Conservation (phyloP, 805 yeast genomes). For the Yamadazyma nakazawae region DNA sequence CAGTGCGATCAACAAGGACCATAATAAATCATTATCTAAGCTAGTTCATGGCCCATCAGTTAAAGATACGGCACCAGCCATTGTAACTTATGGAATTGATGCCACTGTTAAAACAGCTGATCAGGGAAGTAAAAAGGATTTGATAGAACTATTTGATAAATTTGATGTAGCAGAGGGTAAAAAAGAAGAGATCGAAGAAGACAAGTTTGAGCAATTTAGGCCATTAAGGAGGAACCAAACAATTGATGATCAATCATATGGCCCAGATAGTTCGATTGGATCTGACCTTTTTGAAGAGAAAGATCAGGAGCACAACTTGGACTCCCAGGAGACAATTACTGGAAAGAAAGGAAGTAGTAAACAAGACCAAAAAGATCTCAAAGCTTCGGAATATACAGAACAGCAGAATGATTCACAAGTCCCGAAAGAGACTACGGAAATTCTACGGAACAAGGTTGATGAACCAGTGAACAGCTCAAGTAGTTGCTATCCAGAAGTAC, state of each 20-base stretch:
- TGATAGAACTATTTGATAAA: slow-evolving; percentile 34
- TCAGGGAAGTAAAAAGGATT: slow-evolving; percentile 15
- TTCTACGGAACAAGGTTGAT: too few relatives aligned
- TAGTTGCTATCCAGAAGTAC: too few relatives aligned
- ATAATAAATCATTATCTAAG: slow-evolving; percentile 7
- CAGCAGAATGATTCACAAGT: neutral
- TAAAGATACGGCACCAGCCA: slow-evolving; percentile 21
- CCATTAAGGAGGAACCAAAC: neutral
- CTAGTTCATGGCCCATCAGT: slow-evolving; percentile 9
- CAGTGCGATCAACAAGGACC: neutral
- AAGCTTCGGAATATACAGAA: neutral
- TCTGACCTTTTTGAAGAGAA: slow-evolving; percentile 6
- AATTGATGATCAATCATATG: slow-evolving; percentile 4
- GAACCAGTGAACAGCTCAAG: too few relatives aligned
- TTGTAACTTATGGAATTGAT: slow-evolving; percentile 18
- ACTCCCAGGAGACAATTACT: neutral
- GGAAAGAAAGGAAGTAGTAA: neutral
- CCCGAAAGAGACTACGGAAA: too few relatives aligned
- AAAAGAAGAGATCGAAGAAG: slow-evolving; percentile 10
- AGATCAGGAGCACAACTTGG: neutral
- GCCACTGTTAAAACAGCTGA: neutral
- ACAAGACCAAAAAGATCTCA: too few relatives aligned
- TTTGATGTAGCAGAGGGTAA: slow-evolving; percentile 23
- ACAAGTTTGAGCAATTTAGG: slow-evolving; percentile 13
- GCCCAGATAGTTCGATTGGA: neutral